Evolutionary conservation across 805 yeast species (phyloP), one percentile per base, ranked within the genome.

Genomic region (Starmerella floricola): DNA sequence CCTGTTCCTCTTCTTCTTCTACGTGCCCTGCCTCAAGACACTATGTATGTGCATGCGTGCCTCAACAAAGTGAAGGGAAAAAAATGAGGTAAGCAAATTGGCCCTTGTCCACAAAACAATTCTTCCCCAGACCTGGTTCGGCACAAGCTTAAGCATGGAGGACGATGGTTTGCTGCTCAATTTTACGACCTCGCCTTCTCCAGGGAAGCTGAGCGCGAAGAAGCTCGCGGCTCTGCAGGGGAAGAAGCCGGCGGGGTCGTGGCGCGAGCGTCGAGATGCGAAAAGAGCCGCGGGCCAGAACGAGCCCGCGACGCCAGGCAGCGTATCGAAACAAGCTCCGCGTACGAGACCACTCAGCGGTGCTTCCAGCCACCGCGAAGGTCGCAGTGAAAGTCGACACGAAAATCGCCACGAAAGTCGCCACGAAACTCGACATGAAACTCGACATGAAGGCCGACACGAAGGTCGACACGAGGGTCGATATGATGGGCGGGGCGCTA

Each of bases 111-210:
- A n/a, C n/a, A n/a, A n/a, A n/a, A n/a, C n/a, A n/a, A n/a, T n/a
- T n/a, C n/a, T n/a, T n/a, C n/a, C n/a, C n/a, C 32, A 30, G 8
- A 8, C 18, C 20, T 18, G 17, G 5, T 35, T 16, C 20, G 6
- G 17, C 21, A 23, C 28, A 6, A 13, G 13, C 8, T 10, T 6
- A n/a, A 19, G 17, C 8, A 55, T 55, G 59, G 56, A 54, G 31
- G 61, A 57, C 47, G 91, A 79, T 55, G 91, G 83, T 2, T 54
- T 87, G 62, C 62, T 87, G 54, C 59, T 88, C 55, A 88, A 88
- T 58, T 78, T 88, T 55, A 72, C 78, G 23, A 62, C 69, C 3
- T 66, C 69, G n/a, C 55, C 43, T 11, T 17, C 34, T 55, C 19
- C 55, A 50, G 10, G 57, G 60, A 8, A 46, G 28, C 38, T 39